These are phyloP conservation scores for Talaromyces pinophilus DNA, from an alignment of 2,329 filamentous ascomycete species.

Conservation along the genomic window DNA sequence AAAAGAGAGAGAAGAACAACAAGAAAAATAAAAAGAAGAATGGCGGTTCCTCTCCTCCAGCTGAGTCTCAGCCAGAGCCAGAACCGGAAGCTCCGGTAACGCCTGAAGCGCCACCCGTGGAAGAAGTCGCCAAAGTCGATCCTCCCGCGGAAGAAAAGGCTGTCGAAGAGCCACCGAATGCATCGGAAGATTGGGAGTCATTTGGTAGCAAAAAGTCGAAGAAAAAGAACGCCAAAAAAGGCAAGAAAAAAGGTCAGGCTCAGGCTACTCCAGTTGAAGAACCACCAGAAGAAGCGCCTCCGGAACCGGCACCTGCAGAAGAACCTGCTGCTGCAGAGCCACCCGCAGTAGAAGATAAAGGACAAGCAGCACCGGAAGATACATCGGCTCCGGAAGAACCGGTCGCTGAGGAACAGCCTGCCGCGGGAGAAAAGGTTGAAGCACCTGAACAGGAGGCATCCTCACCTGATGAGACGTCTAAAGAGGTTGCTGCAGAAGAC, in stretches of 20 bases:
- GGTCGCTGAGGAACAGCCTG: conserved; percentile 25
- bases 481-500: conserved; percentile 23
- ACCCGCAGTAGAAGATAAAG: conserved; percentile 26
- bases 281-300: conserved; percentile 22
- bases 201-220: conserved; percentile 7
- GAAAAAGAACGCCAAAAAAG: conserved; percentile 22
- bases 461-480: conserved; percentile 24
- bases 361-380: conserved; percentile 25
- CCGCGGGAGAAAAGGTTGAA: conserved; percentile 25
- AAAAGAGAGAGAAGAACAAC: conserved; percentile 18
- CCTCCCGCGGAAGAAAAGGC: conserved; percentile 19
- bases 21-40: conserved; percentile 17
- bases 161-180: conserved; percentile 21
- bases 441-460: conserved; percentile 24
- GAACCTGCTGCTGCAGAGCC: conserved; percentile 23
- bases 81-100: conserved; percentile 22
- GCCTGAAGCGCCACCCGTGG: conserved; percentile 28
- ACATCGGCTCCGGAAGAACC: conserved; percentile 19
- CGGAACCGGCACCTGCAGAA: conserved; percentile 22
- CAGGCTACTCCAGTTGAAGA: conserved; percentile 4
- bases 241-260: conserved; percentile 6
- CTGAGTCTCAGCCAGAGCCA: conserved; percentile 16
- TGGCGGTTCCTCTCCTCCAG: neutral
- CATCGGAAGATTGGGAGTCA: neutral
- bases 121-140: conserved; percentile 5